Evolutionary conservation across 768 basidiomycete genomes (phyloP), one percentile per base, ranked within the genome.

Genomic region (Dacryopinax spathularia): DNA sequence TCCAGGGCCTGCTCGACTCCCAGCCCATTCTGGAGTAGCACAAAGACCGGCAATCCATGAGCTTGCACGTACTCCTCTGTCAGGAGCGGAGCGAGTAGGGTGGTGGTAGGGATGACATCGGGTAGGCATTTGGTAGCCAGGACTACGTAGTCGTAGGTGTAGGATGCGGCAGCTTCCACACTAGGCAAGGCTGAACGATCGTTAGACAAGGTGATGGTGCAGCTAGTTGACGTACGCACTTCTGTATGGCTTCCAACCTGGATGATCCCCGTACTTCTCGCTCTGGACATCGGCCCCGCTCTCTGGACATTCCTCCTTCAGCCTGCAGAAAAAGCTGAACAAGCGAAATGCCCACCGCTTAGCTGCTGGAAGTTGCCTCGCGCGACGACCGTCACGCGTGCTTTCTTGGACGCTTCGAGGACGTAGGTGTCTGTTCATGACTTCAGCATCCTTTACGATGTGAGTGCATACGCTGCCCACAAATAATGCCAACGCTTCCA

Each of bases 321-420:
- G 3, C 3, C 25, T 27, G 9, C 13, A 5, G 48, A 15, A 9
- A 56, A 3, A 9, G n/a, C n/a, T n/a, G n/a, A n/a, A n/a, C n/a
- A n/a, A n/a, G 15, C 13, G 13, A 13, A 20, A 13, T 13, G 20
- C 34, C 33, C 56, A 60, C 60, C 60, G 33, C 62, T 60, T 59
- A 71, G 63, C 9, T 44, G 65, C 4, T 70, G 66, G 61, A 70
- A 74, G 41, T 73, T 71, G 1, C 71, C 72, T 36, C 75, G 56
- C 1, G 74, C 74, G 2, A 75, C 72, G 34, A 73, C 75, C 0
- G 75, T 76, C 2, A 76, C 72, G 22, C 72, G 63, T 2, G 73
- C 74, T 62, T 71, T 68, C 1, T 69, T 66, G 59, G 71, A 67
- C 73, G 75, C 65, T 6, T 60, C 59, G 5, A 68, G 60, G 48